Evolutionary conservation across 441 rosid species (phyloP).

Genomic region (Populus hybrid): DNA sequence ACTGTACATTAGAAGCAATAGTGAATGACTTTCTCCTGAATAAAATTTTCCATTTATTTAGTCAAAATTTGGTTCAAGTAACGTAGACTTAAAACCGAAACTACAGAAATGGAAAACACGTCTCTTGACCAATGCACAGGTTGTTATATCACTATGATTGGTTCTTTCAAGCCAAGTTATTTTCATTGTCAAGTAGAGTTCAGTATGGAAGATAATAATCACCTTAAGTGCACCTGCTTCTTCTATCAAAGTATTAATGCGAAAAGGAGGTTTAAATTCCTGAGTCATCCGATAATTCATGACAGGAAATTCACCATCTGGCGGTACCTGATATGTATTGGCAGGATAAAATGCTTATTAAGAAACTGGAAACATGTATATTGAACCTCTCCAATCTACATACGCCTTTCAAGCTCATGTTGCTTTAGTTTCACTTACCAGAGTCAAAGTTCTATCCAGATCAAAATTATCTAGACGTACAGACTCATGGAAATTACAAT

Average conservation of each 20-base stretch:
- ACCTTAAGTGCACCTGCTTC: constrained; percentile 94
- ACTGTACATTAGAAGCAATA: neutral
- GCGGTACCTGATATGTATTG: constrained; percentile 69
- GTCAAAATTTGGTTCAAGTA: neutral
- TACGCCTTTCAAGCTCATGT: constrained; percentile 4
- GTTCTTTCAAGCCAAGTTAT: neutral
- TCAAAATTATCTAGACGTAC: constrained; percentile 96
- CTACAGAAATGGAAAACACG: neutral
- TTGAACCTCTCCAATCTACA: constrained; percentile 12
- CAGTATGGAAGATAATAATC: constrained; percentile 11
- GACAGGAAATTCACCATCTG: constrained; percentile 99
- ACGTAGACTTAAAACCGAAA: neutral
- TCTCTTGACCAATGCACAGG: neutral
- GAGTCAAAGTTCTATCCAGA: constrained; percentile 76
- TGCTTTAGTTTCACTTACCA: constrained; percentile 56
- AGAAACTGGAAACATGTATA: constrained; percentile 9
- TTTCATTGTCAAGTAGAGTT: constrained; percentile 1
- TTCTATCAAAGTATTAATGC: constrained; percentile 88
- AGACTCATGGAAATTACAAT: constrained; percentile 99
- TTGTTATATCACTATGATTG: neutral
- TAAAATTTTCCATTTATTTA: neutral
- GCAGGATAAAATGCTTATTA: constrained; percentile 1
- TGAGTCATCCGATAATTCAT: constrained; percentile 99
- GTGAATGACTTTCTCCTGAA: neutral
- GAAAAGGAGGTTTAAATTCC: constrained; percentile 98